A percentile compares a stretch with the other conserved stretches of the same genome.
phyloP scores from a whole-genome alignment of 2,329 filamentous ascomycete genomes.

The Alternaria triticimaculans region DNA sequence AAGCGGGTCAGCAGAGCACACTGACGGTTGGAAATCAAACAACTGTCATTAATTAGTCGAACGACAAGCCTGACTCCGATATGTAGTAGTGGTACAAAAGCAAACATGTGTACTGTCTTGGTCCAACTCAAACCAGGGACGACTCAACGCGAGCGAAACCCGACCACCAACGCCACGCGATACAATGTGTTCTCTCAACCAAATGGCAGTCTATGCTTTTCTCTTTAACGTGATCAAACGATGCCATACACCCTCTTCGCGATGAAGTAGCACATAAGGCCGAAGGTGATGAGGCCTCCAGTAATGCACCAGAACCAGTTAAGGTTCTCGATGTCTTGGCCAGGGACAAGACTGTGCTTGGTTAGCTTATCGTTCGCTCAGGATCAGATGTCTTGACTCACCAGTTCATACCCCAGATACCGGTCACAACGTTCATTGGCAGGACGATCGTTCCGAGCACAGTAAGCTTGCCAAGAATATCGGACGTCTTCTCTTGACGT shows the following conservation, averaged over 20 bases:
- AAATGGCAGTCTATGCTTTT: neutral
- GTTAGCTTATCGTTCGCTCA: slow-evolving; percentile 5
- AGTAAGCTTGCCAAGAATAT: slow-evolving; percentile 92
- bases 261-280: slow-evolving; percentile 77
- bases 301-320: slow-evolving; percentile 66
- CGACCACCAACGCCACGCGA: slow-evolving; percentile 3
- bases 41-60: neutral
- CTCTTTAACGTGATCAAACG: slow-evolving; percentile 23
- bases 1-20: neutral
- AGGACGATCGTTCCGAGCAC: slow-evolving; percentile 96
- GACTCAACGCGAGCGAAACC: neutral
- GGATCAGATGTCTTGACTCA: slow-evolving; percentile 14
- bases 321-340: slow-evolving; percentile 78
- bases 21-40: neutral
- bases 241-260: slow-evolving; percentile 70
- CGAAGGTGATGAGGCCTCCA: slow-evolving; percentile 78
- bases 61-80: neutral
- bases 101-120: neutral
- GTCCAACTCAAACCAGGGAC: neutral
- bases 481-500: slow-evolving; percentile 91
- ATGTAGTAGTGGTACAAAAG: neutral
- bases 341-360: slow-evolving; percentile 72
- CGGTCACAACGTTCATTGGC: slow-evolving; percentile 99
- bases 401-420: slow-evolving; percentile 95
- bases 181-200: neutral